These are phyloP conservation scores for Hortiboletus campestris DNA, from an alignment of 768 basidiomycete genomes.

Conservation along the genomic window DNA sequence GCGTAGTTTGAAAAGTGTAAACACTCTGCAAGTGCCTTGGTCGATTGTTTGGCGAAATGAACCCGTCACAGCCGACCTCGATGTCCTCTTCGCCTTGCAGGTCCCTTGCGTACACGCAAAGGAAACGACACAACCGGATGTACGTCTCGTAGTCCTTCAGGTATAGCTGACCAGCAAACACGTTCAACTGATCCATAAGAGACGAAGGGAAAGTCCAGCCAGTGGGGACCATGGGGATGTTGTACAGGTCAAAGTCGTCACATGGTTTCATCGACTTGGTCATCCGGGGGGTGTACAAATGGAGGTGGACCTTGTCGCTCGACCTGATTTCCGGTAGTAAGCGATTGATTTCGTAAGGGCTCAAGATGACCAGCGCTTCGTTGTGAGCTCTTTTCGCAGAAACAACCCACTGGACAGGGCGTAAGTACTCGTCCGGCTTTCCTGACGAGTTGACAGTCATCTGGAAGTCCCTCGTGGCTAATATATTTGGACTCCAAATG, in stretches of 20 bases:
- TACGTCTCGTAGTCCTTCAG: no score
- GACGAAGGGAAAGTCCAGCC: background rate
- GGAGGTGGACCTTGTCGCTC: slow-evolving; percentile 36
- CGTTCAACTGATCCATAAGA: slow-evolving; percentile 24
- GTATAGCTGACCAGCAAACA: no score
- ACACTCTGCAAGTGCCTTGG: background rate
- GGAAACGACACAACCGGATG: no score
- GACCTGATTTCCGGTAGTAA: slow-evolving; percentile 37
- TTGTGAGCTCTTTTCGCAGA: slow-evolving; percentile 2
- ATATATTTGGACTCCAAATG: slow-evolving; percentile 18
- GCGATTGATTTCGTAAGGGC: slow-evolving; percentile 40
- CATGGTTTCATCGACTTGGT: slow-evolving; percentile 34
- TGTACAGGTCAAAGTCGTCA: slow-evolving; percentile 31
- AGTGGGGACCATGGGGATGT: background rate
- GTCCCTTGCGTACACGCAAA: slow-evolving; percentile 23
- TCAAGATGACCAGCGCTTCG: slow-evolving; percentile 36
- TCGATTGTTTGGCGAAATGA: slow-evolving; percentile 18
- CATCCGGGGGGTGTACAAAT: slow-evolving; percentile 42
- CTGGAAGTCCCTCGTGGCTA: slow-evolving; percentile 19
- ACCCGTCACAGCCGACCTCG: slow-evolving; percentile 18
- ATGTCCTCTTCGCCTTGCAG: slow-evolving; percentile 3
- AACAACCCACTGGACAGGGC: slow-evolving; percentile 31
- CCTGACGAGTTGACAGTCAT: slow-evolving; percentile 4
- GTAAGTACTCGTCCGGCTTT: slow-evolving; percentile 18
- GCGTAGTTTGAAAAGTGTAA: slow-evolving; percentile 35